Conservation (phyloP, 805 yeast species). For the Ogataea naganishii region DNA sequence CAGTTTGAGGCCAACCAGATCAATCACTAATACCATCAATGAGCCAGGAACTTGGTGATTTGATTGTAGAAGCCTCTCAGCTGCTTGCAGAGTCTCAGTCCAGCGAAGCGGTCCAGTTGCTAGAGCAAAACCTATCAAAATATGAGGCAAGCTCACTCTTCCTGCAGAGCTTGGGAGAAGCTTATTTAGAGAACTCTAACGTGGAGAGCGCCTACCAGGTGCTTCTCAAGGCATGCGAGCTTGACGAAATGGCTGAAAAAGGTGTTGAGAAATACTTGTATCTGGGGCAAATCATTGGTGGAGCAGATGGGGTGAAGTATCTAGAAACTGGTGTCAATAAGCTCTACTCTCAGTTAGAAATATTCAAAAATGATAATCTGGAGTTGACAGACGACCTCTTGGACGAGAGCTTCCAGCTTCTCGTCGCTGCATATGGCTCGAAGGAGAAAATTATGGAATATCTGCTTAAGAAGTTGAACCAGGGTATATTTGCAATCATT, state of each 20-base stretch:
- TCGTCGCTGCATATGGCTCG: conserved; percentile 19
- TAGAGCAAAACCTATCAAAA: conserved; percentile 29
- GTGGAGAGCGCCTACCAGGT: conserved; percentile 69
- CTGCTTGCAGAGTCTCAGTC: conserved; percentile 40
- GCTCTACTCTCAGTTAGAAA: conserved; percentile 31
- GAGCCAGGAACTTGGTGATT: too few relatives aligned
- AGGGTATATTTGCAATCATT: conserved; percentile 75
- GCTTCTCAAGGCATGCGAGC: conserved; percentile 48
- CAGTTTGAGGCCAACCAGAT: too few relatives aligned
- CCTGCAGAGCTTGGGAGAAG: conserved; percentile 62
- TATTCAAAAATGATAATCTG: conserved; percentile 17
- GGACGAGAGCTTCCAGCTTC: conserved; percentile 15
- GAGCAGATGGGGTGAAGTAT: conserved; percentile 56
- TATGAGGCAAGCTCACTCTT: conserved; percentile 33
- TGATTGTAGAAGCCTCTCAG: conserved; percentile 31
- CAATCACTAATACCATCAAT: too few relatives aligned
- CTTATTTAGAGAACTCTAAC: conserved; percentile 69
- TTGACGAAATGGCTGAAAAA: conserved; percentile 56
- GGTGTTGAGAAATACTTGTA: conserved; percentile 84
- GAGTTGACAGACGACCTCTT: conserved; percentile 11
- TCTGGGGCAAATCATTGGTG: conserved; percentile 88
- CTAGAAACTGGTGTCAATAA: conserved; percentile 55
- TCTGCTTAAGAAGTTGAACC: conserved; percentile 52
- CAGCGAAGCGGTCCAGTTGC: conserved; percentile 40
- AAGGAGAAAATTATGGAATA: conserved; percentile 22